Evolutionary conservation across 331 rosid species (phyloP), one percentile per base, ranked within the genome.

Genomic region (Acacia pycnantha): DNA sequence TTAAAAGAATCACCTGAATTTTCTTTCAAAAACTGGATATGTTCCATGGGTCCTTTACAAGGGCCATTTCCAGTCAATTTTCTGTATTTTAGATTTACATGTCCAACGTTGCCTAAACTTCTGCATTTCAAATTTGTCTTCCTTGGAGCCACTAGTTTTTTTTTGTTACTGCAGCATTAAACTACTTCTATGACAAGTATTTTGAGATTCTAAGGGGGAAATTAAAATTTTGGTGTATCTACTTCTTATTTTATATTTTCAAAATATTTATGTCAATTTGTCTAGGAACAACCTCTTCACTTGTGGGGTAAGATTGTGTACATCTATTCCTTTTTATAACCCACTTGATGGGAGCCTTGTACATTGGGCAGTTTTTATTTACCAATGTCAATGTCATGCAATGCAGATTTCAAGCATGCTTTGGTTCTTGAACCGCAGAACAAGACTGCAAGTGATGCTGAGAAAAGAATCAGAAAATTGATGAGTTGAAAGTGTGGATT

Each of bases 401-500:
- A 50, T 84, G 88, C 91, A 94, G 98, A 94, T 90, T 94, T 92
- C 89, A 90, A 83, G 91, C 92, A 90, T 74, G 98, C 98, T 72
- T 88, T 78, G 54, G 91, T 94, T 75, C 98, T 94, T 73, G 98
- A 94, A 82, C 97, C 98, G 0, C 91, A 82, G 84, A 94, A 94
- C 84, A 94, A 90, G 85, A 83, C 81, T 61, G 98, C 97, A 1
- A 87, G 71, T 77, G 44, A 56, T 74, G 97, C 95, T 53, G 94
- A 90, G 81, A 85, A 81, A 81, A 88, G 98, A 66, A 83, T 94
- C 13, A 73, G 83, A 88, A 92, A 89, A 83, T 78, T 79, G 74
- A 80, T 79, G 79, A 88, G 91, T 69, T 89, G 87, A 51, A 48
- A 35, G 1, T 37, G 41, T 37, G 41, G 41, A 37, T 6, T 37